Evolutionary conservation across 192 early-diverging fungal genomes (phyloP).

Genomic region (Spizellomyces punctatus): DNA sequence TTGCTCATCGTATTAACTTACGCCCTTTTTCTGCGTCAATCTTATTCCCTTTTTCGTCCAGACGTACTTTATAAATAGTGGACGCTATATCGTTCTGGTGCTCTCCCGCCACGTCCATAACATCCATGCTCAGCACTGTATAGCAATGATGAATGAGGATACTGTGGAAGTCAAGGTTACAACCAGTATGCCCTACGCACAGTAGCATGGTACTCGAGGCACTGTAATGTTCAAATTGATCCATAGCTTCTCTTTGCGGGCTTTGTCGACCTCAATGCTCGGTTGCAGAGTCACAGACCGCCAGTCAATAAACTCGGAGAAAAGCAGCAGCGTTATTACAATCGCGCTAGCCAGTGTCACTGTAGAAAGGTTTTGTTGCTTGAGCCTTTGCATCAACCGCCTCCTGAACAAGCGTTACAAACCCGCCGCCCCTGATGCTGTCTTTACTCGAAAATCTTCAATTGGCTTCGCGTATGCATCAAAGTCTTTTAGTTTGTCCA

Average conservation of each 20-base stretch:
- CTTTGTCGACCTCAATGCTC: constrained; percentile 79
- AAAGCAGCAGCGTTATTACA: constrained; percentile 74
- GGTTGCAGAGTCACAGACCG: constrained; percentile 66
- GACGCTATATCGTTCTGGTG: constrained; percentile 78
- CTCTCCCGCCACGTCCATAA: constrained; percentile 93
- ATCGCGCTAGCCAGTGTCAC: constrained; percentile 79
- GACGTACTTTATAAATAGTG: constrained; percentile 79
- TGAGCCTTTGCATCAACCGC: not conserved
- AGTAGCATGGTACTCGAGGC: constrained; percentile 85
- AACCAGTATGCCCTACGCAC: constrained; percentile 44
- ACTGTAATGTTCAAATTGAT: constrained; percentile 92
- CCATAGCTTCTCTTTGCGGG: constrained; percentile 83
- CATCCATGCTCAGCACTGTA: constrained; percentile 86
- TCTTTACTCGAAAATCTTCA: constrained; percentile 90
- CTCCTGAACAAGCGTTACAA: not conserved
- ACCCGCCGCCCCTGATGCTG: constrained; percentile 76
- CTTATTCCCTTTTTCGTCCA: constrained; percentile 65
- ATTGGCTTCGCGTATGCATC: constrained; percentile 91
- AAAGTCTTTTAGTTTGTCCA: constrained; percentile 39
- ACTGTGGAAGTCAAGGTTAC: not conserved
- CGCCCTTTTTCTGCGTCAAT: constrained; percentile 50
- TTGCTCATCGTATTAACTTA: not conserved
- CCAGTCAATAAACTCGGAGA: constrained; percentile 86
- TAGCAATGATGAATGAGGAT: not conserved
- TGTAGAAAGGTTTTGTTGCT: constrained; percentile 30